These are phyloP conservation scores for Butyriboletus appendiculatus DNA, from an alignment of 1,284 basidiomycete species.

Conservation along the genomic window DNA sequence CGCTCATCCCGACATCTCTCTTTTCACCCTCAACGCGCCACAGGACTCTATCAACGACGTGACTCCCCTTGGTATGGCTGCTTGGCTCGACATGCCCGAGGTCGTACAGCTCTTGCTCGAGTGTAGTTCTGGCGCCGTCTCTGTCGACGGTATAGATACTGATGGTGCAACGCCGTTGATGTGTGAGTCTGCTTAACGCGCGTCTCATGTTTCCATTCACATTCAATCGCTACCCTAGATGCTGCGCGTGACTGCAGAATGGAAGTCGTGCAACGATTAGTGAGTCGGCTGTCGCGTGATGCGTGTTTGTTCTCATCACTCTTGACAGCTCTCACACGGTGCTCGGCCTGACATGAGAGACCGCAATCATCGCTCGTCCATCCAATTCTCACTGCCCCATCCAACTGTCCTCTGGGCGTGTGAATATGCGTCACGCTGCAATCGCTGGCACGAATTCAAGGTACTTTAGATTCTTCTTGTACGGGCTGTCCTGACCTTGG, in stretches of 20 bases:
- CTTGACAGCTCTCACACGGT: constrained; percentile 56
- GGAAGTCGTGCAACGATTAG: constrained; percentile 62
- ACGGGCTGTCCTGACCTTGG: constrained; percentile 9
- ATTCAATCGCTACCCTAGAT: constrained; percentile 44
- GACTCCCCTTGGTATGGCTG: constrained; percentile 71
- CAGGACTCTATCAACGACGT: constrained; percentile 65
- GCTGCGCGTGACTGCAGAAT: constrained; percentile 69
- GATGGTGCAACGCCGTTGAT: constrained; percentile 75
- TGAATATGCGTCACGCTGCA: constrained; percentile 61
- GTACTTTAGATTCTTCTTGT: constrained; percentile 35
- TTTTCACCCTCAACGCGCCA: constrained; percentile 69
- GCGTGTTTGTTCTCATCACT: constrained; percentile 8
- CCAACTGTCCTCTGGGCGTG: constrained; percentile 65
- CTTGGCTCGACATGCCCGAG: constrained; percentile 66
- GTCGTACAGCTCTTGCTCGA: constrained; percentile 61
- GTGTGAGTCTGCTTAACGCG: constrained; percentile 53
- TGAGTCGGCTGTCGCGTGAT: constrained; percentile 36
- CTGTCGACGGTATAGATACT: constrained; percentile 69
- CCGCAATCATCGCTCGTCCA: constrained; percentile 63
- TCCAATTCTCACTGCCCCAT: constrained; percentile 65
- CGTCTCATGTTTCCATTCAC: constrained; percentile 3
- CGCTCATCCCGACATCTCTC: constrained; percentile 53
- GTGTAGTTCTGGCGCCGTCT: constrained; percentile 55
- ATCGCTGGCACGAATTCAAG: constrained; percentile 56
- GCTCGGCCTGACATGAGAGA: constrained; percentile 72